A percentile compares a stretch with the other conserved stretches of the same genome.
Conservation (phyloP, 768 basidiomycete genomes). For the Termitomyces sp. region DNA sequence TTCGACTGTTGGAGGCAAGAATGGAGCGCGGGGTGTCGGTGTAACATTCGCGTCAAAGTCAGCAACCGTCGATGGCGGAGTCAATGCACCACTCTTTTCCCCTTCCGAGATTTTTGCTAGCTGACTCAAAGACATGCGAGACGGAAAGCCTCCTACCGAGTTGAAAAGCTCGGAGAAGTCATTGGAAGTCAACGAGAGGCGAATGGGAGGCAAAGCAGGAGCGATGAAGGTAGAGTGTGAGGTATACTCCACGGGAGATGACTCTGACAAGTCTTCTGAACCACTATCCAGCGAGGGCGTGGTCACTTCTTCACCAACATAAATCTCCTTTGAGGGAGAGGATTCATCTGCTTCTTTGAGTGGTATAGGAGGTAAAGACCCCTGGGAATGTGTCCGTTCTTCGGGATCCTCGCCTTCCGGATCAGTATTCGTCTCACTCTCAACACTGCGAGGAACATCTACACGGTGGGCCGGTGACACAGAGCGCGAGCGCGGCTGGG, state of each 20-base stretch:
- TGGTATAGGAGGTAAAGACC: slow-evolving; percentile 33
- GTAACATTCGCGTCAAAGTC: slow-evolving; percentile 23
- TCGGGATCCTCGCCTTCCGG: slow-evolving; percentile 44
- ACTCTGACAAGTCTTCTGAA: slow-evolving; percentile 49
- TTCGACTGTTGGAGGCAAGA: slow-evolving; percentile 12
- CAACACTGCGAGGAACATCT: slow-evolving; percentile 70
- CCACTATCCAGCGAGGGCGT: slow-evolving; percentile 30
- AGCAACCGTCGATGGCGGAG: slow-evolving; percentile 31
- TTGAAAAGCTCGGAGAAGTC: slow-evolving; percentile 78
- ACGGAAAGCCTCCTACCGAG: slow-evolving; percentile 49
- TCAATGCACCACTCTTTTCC: slow-evolving; percentile 20
- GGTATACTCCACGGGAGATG: slow-evolving; percentile 61
- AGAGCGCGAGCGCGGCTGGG: slow-evolving; percentile 41
- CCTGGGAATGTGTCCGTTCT: slow-evolving; percentile 12
- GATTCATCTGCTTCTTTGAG: slow-evolving; percentile 35
- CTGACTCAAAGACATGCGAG: slow-evolving; percentile 43
- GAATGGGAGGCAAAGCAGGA: slow-evolving; percentile 84
- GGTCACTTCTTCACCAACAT: slow-evolving; percentile 18
- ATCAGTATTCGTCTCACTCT: slow-evolving; percentile 74
- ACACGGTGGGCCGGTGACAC: slow-evolving; percentile 59
- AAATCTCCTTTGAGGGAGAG: neutral
- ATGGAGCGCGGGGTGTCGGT: slow-evolving; percentile 22
- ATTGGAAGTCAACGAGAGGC: slow-evolving; percentile 80
- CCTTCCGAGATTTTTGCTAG: slow-evolving; percentile 42
- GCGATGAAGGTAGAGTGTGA: slow-evolving; percentile 79